These are phyloP conservation scores for Dryadomyces quercus-mongolicae DNA, from an alignment of 2,329 filamentous ascomycete species.

Conservation along the genomic window DNA sequence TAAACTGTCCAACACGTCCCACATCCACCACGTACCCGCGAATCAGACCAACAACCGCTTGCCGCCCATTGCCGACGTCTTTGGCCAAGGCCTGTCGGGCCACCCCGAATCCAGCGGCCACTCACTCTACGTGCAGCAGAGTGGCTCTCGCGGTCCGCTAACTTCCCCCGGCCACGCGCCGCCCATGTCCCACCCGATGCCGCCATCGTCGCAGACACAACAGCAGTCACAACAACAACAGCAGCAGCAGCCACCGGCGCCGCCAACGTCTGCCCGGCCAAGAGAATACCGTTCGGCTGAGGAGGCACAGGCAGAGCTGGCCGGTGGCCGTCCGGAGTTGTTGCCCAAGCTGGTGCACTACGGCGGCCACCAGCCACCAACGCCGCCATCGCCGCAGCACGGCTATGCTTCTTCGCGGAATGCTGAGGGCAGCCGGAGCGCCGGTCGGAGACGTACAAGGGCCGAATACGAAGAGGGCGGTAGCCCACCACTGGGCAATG, in stretches of 20 bases:
- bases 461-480: conserved; percentile 91
- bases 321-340: conserved; percentile 84
- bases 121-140: conserved; percentile 46
- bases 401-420: conserved; percentile 26
- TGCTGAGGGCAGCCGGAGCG: conserved; percentile 40
- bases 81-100: conserved; percentile 63
- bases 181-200: conserved; percentile 21
- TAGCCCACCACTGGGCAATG: conserved; percentile 71
- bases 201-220: neutral
- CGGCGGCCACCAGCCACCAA: conserved; percentile 83
- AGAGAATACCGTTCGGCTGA: conserved; percentile 93
- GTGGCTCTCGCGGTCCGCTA: conserved; percentile 55
- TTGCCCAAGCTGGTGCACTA: conserved; percentile 93
- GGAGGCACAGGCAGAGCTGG: conserved; percentile 81
- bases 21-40: conserved; percentile 82
- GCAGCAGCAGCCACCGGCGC: conserved; percentile 21
- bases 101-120: conserved; percentile 42
- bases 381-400: conserved; percentile 68
- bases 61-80: conserved; percentile 89
- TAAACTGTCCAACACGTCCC: conserved; percentile 69
- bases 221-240: conserved; percentile 11
- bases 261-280: conserved; percentile 48
- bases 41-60: conserved; percentile 84
- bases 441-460: conserved; percentile 61
- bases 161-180: conserved; percentile 67